A percentile compares a stretch with the other conserved stretches of the same genome.
phyloP scores from a whole-genome alignment of 2,329 filamentous ascomycete genomes.

The Orbilia ellipsospora region DNA sequence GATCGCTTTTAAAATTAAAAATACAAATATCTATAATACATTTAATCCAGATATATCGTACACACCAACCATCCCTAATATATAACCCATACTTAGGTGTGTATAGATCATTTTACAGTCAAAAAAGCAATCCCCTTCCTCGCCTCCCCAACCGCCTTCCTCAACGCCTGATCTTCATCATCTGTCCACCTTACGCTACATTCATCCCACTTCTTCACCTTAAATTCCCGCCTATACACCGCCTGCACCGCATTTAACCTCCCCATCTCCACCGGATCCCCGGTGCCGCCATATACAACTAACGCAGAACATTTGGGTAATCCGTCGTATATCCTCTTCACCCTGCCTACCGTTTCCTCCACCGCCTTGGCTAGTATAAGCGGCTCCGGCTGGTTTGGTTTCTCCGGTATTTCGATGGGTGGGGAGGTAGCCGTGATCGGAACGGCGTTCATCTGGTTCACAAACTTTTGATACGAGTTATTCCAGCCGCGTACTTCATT shows the following conservation, averaged over 20 bases:
- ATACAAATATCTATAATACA: constrained; percentile 4
- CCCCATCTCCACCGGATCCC: constrained; percentile 75
- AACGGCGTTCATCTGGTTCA: constrained; percentile 31
- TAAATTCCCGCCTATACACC: constrained; percentile 73
- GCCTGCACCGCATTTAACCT: constrained; percentile 71
- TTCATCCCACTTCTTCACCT: constrained; percentile 74
- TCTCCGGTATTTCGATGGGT: constrained; percentile 23
- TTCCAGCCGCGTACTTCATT: constrained; percentile 76
- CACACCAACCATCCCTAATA: constrained; percentile 4
- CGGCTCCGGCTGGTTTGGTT: constrained; percentile 24
- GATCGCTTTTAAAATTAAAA: neutral
- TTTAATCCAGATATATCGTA: constrained; percentile 2
- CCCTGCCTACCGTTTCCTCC: constrained; percentile 61
- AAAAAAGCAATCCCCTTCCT: constrained; percentile 74
- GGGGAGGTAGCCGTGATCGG: constrained; percentile 23
- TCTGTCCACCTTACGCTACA: constrained; percentile 76
- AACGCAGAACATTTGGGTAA: constrained; percentile 75
- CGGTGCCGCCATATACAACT: constrained; percentile 74
- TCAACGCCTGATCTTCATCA: constrained; percentile 72
- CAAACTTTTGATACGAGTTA: constrained; percentile 45
- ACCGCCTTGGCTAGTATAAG: constrained; percentile 54
- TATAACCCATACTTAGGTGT: neutral
- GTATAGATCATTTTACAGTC: constrained; percentile 68
- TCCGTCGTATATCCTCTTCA: constrained; percentile 69
- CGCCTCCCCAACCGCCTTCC: constrained; percentile 69